phyloP scores from a whole-genome alignment of 176 grass and related monocot genomes.

The Tillandsia fasciculata region DNA sequence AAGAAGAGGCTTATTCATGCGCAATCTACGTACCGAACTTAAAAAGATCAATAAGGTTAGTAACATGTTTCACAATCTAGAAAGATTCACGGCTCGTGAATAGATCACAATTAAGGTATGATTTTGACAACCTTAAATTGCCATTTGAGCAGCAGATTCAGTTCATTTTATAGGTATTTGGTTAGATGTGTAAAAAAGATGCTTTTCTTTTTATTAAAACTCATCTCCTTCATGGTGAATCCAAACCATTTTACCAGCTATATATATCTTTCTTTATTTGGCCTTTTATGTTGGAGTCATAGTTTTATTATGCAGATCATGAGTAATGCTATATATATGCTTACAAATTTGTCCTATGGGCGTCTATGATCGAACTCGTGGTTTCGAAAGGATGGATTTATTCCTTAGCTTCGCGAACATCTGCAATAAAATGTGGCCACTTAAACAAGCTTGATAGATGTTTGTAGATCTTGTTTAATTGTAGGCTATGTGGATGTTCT shows the following conservation, averaged over 20 bases:
- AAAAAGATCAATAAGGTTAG: too few relatives aligned
- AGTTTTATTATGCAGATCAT: too few relatives aligned
- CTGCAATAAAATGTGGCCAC: background rate
- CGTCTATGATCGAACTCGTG: too few relatives aligned
- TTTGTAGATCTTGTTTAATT: too few relatives aligned
- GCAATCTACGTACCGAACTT: too few relatives aligned
- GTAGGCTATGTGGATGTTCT: too few relatives aligned
- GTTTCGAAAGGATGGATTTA: too few relatives aligned
- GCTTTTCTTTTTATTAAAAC: background rate
- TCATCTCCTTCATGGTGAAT: slow-evolving; percentile 5
- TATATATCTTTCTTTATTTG: background rate
- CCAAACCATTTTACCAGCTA: background rate
- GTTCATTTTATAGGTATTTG: background rate
- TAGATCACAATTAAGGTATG: slow-evolving; percentile 1
- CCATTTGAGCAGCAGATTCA: background rate
- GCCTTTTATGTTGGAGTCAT: background rate
- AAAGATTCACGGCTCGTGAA: background rate
- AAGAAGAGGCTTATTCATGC: too few relatives aligned
- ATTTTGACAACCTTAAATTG: slow-evolving; percentile 4
- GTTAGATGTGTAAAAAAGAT: background rate
- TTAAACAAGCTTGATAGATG: too few relatives aligned
- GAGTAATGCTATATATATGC: too few relatives aligned
- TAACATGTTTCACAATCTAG: too few relatives aligned
- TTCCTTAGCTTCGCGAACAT: background rate
- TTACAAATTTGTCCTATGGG: too few relatives aligned